phyloP scores from a whole-genome alignment of 495 filamentous ascomycete species.

The Aspergillus sclerotiicarbonarius region DNA sequence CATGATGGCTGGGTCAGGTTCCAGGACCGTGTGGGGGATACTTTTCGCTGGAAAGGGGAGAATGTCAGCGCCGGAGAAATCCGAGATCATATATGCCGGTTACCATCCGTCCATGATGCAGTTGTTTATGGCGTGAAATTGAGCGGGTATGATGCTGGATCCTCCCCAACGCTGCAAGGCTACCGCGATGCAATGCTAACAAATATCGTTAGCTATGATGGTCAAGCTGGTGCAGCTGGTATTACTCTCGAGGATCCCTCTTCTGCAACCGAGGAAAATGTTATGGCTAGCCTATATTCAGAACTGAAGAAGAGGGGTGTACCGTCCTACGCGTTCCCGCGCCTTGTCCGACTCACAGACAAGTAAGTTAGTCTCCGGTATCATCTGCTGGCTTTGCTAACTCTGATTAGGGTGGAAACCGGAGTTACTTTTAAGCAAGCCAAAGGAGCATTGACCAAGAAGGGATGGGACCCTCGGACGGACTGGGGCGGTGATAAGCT shows the following conservation, averaged over 20 bases:
- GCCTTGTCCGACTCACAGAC: conserved; percentile 48
- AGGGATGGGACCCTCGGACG: conserved; percentile 41
- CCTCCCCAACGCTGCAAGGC: background rate
- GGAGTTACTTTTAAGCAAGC: conserved; percentile 54
- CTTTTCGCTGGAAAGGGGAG: conserved; percentile 93
- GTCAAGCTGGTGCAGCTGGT: conserved; percentile 51
- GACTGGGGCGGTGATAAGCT: conserved; percentile 40
- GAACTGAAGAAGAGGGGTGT: conserved; percentile 49
- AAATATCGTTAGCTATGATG: conserved; percentile 42
- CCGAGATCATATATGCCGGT: conserved; percentile 46
- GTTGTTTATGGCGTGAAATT: conserved; percentile 52
- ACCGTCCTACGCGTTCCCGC: conserved; percentile 48
- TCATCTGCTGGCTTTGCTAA: background rate
- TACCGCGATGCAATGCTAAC: background rate
- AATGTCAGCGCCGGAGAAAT: conserved; percentile 82
- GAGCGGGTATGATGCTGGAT: conserved; percentile 27
- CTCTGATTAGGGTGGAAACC: conserved; percentile 39
- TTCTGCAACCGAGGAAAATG: conserved; percentile 25
- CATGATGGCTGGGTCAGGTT: conserved; percentile 72
- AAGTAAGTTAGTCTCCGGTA: conserved; percentile 33
- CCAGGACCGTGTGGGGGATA: conserved; percentile 88
- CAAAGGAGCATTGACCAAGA: conserved; percentile 47
- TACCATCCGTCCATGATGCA: conserved; percentile 47
- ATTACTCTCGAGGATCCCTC: conserved; percentile 45
- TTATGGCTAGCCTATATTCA: conserved; percentile 37